These are phyloP conservation scores for Phytopythium montanum DNA, from an alignment of 352 stramenopile species.

Conservation along the genomic window DNA sequence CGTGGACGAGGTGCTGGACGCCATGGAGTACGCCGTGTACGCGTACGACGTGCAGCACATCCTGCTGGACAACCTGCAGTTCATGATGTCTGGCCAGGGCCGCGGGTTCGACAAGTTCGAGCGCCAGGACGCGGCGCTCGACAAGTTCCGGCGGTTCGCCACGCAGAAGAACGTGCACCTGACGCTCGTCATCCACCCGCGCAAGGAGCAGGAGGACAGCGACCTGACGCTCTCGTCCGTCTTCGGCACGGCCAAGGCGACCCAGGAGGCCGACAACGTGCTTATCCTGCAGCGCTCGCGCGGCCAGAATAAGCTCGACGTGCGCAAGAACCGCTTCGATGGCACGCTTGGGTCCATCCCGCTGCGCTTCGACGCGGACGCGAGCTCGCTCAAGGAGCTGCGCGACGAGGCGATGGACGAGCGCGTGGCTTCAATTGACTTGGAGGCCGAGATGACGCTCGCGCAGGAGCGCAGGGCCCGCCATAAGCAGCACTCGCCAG, in stretches of 20 bases:
- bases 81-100: constrained; percentile 95
- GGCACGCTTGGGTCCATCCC: constrained; percentile 87
- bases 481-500: constrained; percentile 3
- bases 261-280: constrained; percentile 99
- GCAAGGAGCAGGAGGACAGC: constrained; percentile 96
- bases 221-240: constrained; percentile 94
- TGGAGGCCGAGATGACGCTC: constrained; percentile 79
- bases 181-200: constrained; percentile 98
- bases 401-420: constrained; percentile 66
- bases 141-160: constrained; percentile 96
- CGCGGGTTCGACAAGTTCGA: constrained; percentile 88
- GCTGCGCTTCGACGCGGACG: constrained; percentile 79
- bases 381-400: constrained; percentile 64
- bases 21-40: constrained; percentile 98
- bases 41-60: constrained; percentile 98
- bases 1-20: constrained; percentile 95
- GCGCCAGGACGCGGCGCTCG: constrained; percentile 92
- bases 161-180: constrained; percentile 98
- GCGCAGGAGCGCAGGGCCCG: constrained; percentile 37
- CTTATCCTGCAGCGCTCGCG: constrained; percentile 95
- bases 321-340: constrained; percentile 96
- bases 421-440: constrained; percentile 56
- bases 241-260: constrained; percentile 98
- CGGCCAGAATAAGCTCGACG: constrained; percentile 92
- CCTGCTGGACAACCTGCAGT: constrained; percentile 99